These are phyloP conservation scores for Nepenthes mirabilis DNA, from an alignment of 148 eudicot genomes.

Conservation along the genomic window DNA sequence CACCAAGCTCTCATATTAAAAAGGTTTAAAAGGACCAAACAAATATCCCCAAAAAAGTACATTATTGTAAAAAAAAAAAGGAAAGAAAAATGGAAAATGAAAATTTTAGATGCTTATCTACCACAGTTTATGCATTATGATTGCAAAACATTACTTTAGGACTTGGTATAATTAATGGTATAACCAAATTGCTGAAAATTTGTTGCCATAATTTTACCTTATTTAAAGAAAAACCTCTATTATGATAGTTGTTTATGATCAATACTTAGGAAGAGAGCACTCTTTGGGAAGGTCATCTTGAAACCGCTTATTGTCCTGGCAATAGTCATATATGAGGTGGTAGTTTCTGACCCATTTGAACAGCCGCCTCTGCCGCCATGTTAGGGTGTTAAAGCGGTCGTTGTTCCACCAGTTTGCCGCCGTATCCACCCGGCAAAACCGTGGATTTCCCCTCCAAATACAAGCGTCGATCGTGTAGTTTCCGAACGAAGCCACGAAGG, in stretches of 20 bases:
- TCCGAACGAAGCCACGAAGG: constrained; percentile 48
- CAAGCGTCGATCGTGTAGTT: constrained; percentile 71
- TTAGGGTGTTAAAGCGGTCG: constrained; percentile 23
- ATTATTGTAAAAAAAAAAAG: no score
- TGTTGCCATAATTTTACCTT: no score
- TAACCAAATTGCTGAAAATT: no score
- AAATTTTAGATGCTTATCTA: no score
- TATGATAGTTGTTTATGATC: constrained; percentile 2
- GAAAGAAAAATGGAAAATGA: no score
- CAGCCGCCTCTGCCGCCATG: constrained; percentile 45
- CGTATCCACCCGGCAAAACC: constrained; percentile 30
- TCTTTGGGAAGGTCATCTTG: constrained; percentile 51
- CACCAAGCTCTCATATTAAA: no score
- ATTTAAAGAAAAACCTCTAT: background rate
- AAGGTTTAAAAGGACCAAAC: no score
- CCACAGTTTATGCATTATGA: no score
- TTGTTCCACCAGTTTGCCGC: constrained; percentile 72
- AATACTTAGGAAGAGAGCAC: constrained; percentile 63
- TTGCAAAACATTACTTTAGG: no score
- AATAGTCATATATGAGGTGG: constrained; percentile 73
- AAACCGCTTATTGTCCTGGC: constrained; percentile 60
- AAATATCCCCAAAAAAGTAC: no score
- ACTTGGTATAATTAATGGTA: no score
- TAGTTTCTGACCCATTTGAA: constrained; percentile 62
- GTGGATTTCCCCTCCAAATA: constrained; percentile 50